Conservation (phyloP, 2,329 filamentous ascomycete species). For the Verticillium nonalfalfae region DNA sequence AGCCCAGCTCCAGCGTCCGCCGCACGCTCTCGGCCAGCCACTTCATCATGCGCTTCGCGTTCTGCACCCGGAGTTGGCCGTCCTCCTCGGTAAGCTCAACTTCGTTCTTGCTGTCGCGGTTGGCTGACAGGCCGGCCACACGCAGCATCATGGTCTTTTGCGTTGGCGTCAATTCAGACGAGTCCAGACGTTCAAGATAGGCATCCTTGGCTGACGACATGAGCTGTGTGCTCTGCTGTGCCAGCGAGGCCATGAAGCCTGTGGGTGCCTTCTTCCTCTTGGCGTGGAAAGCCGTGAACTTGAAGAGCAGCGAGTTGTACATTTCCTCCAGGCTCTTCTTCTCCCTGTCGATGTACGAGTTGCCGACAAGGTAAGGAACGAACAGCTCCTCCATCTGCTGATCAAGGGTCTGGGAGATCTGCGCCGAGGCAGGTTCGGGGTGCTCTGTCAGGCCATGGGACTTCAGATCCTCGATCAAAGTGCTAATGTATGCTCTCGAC, state of each 20-base stretch:
- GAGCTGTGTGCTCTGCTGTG: constrained; percentile 84
- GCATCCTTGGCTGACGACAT: constrained; percentile 84
- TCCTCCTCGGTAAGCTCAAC: constrained; percentile 90
- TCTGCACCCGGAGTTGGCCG: constrained; percentile 72
- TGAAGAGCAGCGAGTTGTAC: constrained; percentile 89
- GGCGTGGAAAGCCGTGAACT: constrained; percentile 93
- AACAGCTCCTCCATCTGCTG: constrained; percentile 75
- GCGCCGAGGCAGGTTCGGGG: constrained; percentile 81
- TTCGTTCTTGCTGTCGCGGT: constrained; percentile 70
- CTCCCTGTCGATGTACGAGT: constrained; percentile 65
- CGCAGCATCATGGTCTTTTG: constrained; percentile 88
- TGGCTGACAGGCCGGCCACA: constrained; percentile 77
- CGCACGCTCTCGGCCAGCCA: constrained; percentile 96
- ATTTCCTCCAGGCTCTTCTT: constrained; percentile 68
- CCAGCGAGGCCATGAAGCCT: constrained; percentile 86
- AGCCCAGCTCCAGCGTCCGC: constrained; percentile 82
- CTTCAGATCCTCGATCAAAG: constrained; percentile 88
- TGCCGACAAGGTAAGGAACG: constrained; percentile 62
- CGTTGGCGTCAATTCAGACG: constrained; percentile 78
- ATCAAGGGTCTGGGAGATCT: constrained; percentile 70
- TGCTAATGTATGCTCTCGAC: constrained; percentile 80
- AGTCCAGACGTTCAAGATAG: constrained; percentile 83
- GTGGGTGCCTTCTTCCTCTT: constrained; percentile 81
- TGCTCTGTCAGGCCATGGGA: constrained; percentile 91
- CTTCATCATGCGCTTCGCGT: constrained; percentile 95